Evolutionary conservation across 2,329 filamentous ascomycete species (phyloP).

Genomic region (Botryotinia convoluta): DNA sequence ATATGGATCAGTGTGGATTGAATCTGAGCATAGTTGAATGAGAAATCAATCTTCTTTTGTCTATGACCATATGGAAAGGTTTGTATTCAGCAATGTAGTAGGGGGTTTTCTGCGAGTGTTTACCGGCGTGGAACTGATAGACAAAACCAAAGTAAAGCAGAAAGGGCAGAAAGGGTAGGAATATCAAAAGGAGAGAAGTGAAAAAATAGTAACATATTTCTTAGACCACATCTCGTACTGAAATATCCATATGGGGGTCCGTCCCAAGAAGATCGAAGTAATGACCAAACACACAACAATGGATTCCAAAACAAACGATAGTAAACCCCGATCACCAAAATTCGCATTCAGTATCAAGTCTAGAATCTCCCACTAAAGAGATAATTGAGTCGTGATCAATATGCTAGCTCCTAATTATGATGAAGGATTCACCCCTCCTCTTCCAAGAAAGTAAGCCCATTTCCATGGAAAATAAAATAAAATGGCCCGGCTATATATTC

Average conservation of each 20-base stretch:
- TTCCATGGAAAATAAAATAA: conserved; percentile 30
- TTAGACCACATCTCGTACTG: background rate
- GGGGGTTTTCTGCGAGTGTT: too few species aligned
- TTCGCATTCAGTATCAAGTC: background rate
- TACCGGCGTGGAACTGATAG: background rate
- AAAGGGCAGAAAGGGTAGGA: background rate
- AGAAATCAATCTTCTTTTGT: too few species aligned
- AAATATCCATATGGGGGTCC: background rate
- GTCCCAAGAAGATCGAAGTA: background rate
- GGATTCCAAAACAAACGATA: background rate
- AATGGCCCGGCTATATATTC: conserved; percentile 26
- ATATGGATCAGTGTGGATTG: accelerated
- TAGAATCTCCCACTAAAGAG: conserved; percentile 14
- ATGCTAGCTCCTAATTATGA: background rate
- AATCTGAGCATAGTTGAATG: background rate
- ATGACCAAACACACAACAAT: background rate
- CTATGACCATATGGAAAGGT: too few species aligned
- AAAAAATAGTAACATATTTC: background rate
- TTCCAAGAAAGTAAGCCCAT: conserved; percentile 27
- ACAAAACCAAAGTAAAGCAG: background rate
- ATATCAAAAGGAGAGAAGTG: background rate
- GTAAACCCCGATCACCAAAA: background rate
- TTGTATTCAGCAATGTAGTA: too few species aligned
- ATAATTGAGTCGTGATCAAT: background rate
- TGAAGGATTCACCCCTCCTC: background rate